Evolutionary conservation across 257 asterid genomes (phyloP).

Genomic region (Solanum medicagineum): DNA sequence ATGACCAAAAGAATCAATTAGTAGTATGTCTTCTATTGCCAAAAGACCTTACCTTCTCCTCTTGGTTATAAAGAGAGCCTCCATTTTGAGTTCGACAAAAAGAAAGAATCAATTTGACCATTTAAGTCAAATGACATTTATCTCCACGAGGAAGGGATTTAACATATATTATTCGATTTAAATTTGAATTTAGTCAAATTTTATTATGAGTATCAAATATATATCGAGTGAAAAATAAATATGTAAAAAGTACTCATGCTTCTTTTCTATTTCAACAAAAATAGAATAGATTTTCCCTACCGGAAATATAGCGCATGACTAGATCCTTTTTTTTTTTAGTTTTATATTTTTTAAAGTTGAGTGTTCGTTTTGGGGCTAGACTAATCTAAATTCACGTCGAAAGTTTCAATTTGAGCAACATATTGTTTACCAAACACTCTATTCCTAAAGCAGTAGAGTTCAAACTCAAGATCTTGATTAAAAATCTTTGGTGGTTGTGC

Average conservation of each 20-base stretch:
- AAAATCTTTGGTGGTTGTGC: background rate
- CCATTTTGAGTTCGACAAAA: background rate
- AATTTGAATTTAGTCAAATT: background rate
- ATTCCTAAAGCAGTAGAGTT: too few relatives aligned
- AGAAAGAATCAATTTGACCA: too few relatives aligned
- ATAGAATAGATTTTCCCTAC: background rate
- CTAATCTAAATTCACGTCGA: background rate
- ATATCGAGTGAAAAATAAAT: background rate
- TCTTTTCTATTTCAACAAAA: background rate
- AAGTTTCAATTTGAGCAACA: background rate
- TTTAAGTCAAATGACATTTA: too few relatives aligned
- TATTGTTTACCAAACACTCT: too few relatives aligned
- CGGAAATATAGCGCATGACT: background rate
- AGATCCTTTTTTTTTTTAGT: background rate
- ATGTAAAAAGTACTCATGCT: background rate
- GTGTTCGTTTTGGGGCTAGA: rapidly evolving
- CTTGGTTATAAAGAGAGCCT: background rate
- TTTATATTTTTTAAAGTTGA: rapidly evolving
- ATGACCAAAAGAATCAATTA: background rate
- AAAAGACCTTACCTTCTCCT: background rate
- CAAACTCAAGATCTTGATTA: background rate
- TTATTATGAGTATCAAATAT: background rate
- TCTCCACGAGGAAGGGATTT: background rate
- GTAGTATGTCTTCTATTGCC: background rate
- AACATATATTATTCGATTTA: background rate